phyloP scores from a whole-genome alignment of 805 yeast genomes.

The Candida sakaeoensis region DNA sequence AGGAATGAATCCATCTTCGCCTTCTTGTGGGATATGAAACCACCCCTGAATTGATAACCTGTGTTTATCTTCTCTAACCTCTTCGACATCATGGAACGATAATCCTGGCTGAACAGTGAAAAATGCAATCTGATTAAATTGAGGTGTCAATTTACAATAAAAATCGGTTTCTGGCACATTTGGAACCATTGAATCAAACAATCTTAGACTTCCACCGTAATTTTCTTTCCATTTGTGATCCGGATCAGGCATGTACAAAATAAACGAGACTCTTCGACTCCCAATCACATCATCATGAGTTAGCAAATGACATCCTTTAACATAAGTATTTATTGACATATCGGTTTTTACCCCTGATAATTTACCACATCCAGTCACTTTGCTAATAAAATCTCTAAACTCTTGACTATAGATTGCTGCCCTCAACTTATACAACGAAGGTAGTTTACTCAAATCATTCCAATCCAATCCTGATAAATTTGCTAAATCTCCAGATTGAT shows the following conservation, averaged over 20 bases:
- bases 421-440: constrained; percentile 72
- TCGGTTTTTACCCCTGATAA: constrained; percentile 89
- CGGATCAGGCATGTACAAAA: constrained; percentile 90
- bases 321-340: constrained; percentile 86
- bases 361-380: constrained; percentile 83
- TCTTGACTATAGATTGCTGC: constrained; percentile 84
- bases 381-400: constrained; percentile 73
- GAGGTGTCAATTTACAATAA: constrained; percentile 71
- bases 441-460: constrained; percentile 68
- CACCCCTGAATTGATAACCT: constrained; percentile 95
- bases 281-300: constrained; percentile 99
- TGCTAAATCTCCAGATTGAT: constrained; percentile 87
- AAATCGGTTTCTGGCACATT: constrained; percentile 86
- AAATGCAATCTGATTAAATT: constrained; percentile 93
- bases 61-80: constrained; percentile 86
- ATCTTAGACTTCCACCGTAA: constrained; percentile 89
- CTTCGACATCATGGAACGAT: constrained; percentile 97
- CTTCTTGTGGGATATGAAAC: constrained; percentile 96
- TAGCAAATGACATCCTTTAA: constrained; percentile 87
- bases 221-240: constrained; percentile 83
- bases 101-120: constrained; percentile 95
- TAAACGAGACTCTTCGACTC: constrained; percentile 87
- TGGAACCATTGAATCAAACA: constrained; percentile 82
- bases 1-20: constrained; percentile 78
- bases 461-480: constrained; percentile 82